Evolutionary conservation across 2,329 filamentous ascomycete species (phyloP), one percentile per base, ranked within the genome.

Genomic region (Aotearoamyces nothofagi): DNA sequence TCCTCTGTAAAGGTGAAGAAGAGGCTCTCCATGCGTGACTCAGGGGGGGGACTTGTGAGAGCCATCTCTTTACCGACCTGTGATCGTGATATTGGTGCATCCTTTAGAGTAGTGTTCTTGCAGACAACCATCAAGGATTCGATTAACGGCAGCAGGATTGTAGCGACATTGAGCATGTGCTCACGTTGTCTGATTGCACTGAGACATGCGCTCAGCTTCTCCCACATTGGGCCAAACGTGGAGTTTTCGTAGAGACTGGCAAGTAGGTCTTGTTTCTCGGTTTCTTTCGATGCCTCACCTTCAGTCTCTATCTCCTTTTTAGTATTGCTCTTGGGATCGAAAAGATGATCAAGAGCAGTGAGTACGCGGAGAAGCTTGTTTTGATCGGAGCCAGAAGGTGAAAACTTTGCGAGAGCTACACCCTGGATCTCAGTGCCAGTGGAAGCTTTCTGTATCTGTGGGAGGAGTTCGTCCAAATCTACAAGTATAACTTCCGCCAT

Each of bases 1-100:
- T 94, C 86, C 50, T 96, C 90, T 0, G 90, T 98, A 50, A 98
- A 98, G 27, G 69, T 82, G 61, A 96, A 98, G 69, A 98, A 98
- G 15, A 98, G 60, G 30, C 68, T 81, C 39, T 92, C 84, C 59
- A 93, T 87, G 30, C 74, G 73, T 27, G 71, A 72, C 46, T 92
- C 83, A 2, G 82, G 79, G 17, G 75, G 64, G 33, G 82, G 80
- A 42, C 78, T 92, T 13, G 78, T 72, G 20, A 84, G 55, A 9
- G 76, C 61, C 50, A 81, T 66, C 26, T 90, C 80, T 47, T 78
- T 79, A 37, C 52, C 57, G 20, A 54, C 32, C 50, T 65, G 50
- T 9, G 42, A 34, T 9, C 41, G 37, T 22, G 34, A 30, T 6
- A 41, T 29, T 5, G 43, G 37, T 15, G 37, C 27, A 17, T 45